These are phyloP conservation scores for Tulasnella sp. DNA, from an alignment of 768 basidiomycete genomes.

Conservation along the genomic window DNA sequence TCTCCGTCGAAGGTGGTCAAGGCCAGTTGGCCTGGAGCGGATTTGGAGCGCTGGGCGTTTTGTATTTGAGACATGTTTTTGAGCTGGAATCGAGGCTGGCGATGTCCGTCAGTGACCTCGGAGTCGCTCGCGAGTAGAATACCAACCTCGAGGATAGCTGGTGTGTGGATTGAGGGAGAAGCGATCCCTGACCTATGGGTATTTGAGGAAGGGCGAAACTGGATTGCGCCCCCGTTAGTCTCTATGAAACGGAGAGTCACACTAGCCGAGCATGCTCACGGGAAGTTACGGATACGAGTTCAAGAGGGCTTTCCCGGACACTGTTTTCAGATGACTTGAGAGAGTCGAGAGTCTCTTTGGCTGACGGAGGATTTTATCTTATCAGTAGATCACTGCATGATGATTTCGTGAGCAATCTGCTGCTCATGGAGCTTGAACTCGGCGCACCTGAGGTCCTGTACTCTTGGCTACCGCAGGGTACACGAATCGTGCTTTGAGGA, in stretches of 20 bases:
- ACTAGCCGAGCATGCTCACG: neutral
- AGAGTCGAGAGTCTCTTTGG: neutral
- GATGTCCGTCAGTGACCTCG: neutral
- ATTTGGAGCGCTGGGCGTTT: neutral
- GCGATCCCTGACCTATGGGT: neutral
- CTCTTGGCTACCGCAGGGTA: no score
- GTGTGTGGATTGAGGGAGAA: neutral
- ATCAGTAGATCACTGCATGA: neutral
- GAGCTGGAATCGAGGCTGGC: neutral
- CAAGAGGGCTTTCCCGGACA: neutral
- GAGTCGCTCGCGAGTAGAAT: neutral
- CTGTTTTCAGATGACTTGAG: neutral
- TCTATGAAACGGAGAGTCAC: neutral
- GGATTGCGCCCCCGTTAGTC: neutral
- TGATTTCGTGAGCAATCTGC: neutral
- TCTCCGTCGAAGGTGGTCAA: neutral
- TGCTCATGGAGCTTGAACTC: no score
- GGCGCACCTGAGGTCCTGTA: no score
- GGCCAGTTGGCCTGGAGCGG: neutral
- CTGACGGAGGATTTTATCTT: neutral
- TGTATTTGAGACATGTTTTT: neutral
- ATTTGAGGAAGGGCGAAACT: neutral
- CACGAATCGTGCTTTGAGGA: neutral
- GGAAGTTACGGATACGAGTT: neutral
- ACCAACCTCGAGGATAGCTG: neutral